Evolutionary conservation across 129 eudicot genomes (phyloP).

Genomic region (Solidago caesia): DNA sequence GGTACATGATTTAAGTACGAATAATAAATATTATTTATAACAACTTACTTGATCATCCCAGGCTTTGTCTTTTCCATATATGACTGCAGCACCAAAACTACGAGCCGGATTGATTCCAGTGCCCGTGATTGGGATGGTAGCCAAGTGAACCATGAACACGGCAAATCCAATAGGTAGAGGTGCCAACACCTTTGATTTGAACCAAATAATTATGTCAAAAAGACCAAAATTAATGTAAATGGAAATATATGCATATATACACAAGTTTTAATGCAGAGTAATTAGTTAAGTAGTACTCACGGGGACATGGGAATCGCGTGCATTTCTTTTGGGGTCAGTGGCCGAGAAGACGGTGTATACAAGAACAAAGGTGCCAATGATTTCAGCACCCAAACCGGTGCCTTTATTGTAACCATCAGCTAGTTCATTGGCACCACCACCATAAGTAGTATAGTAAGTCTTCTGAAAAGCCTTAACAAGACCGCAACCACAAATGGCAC

Average conservation of each 20-base stretch:
- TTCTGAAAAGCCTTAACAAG: constrained; percentile 63
- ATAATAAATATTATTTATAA: background rate
- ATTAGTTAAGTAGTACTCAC: constrained; percentile 31
- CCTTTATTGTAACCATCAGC: constrained; percentile 57
- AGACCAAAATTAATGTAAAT: background rate
- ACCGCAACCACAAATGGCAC: constrained; percentile 70
- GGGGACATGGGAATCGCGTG: constrained; percentile 73
- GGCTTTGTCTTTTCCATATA: constrained; percentile 55
- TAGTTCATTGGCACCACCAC: constrained; percentile 60
- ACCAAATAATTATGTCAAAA: background rate
- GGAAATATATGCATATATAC: too few relatives aligned
- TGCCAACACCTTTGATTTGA: constrained; percentile 50
- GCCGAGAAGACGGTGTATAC: constrained; percentile 77
- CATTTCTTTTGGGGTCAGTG: constrained; percentile 75
- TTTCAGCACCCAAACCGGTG: constrained; percentile 63
- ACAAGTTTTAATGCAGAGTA: too few relatives aligned
- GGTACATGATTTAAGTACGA: background rate
- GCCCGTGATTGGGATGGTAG: constrained; percentile 71
- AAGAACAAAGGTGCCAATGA: constrained; percentile 60
- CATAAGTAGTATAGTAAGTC: constrained; percentile 42
- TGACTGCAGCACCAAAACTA: constrained; percentile 74
- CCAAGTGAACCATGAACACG: constrained; percentile 77
- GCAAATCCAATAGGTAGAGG: constrained; percentile 81
- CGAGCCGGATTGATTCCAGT: constrained; percentile 77
- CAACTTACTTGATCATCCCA: constrained; percentile 70